A percentile compares a stretch with the other conserved stretches of the same genome.
Evolutionary conservation across 2,329 filamentous ascomycete genomes (phyloP).

Genomic region (Microcyclospora pomicola): DNA sequence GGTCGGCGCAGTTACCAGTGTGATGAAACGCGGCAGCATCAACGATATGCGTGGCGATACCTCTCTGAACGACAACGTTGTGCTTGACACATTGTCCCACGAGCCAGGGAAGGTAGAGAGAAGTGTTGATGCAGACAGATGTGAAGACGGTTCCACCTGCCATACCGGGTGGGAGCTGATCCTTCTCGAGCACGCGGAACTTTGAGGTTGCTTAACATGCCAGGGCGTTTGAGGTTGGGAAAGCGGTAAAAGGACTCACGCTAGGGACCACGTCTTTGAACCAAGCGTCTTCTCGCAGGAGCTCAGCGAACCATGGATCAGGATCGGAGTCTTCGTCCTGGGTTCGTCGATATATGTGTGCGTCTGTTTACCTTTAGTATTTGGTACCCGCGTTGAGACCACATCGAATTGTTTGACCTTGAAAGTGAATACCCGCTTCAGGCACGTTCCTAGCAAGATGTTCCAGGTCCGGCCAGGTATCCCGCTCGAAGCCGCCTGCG

Average conservation of each 20-base stretch:
- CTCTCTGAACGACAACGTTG: constrained; percentile 44
- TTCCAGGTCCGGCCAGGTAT: constrained; percentile 32
- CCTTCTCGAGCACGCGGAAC: constrained; percentile 20
- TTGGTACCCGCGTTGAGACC: not conserved
- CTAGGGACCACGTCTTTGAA: constrained; percentile 58
- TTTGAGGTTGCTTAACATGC: constrained; percentile 3
- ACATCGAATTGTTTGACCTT: constrained; percentile 25
- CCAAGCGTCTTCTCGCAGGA: constrained; percentile 56
- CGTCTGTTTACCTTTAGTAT: constrained; percentile 23
- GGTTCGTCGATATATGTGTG: constrained; percentile 41
- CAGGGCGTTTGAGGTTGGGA: not conserved
- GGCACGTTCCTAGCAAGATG: constrained; percentile 45
- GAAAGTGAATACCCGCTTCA: constrained; percentile 69
- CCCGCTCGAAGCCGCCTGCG: constrained; percentile 28
- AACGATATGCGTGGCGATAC: constrained; percentile 47
- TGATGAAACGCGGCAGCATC: constrained; percentile 53
- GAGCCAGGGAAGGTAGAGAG: constrained; percentile 77
- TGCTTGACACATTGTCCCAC: constrained; percentile 62
- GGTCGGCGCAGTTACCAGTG: constrained; percentile 43
- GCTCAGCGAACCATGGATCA: constrained; percentile 49
- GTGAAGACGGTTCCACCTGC: constrained; percentile 65
- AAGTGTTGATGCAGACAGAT: constrained; percentile 82
- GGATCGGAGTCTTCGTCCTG: constrained; percentile 46
- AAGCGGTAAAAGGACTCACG: constrained; percentile 25
- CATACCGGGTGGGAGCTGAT: constrained; percentile 44